Evolutionary conservation across 495 filamentous ascomycete species (phyloP).

Genomic region (Aspergillus wentii): DNA sequence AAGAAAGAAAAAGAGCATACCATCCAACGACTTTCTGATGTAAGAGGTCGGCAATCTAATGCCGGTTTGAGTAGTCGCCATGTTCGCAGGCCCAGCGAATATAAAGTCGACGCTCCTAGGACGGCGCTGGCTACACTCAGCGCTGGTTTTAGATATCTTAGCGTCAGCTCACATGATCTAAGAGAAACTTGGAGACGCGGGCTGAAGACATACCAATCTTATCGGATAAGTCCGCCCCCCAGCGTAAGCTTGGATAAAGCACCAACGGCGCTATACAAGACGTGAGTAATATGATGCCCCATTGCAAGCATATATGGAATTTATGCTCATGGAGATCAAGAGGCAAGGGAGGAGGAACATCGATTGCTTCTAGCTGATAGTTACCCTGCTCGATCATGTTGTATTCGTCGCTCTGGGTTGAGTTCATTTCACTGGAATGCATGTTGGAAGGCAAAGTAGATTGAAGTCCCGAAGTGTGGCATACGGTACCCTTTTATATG

Average conservation of each 20-base stretch:
- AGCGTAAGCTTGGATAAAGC: conserved; percentile 7
- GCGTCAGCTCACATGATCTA: not conserved
- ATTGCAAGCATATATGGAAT: conserved; percentile 2
- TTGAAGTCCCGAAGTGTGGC: no score
- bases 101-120: conserved; percentile 7
- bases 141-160: conserved; percentile 3
- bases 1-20: conserved; percentile 2
- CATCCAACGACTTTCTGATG: conserved; percentile 6
- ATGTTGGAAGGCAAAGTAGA: no score
- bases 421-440: no score
- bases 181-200: no score
- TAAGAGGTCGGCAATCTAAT: conserved; percentile 6
- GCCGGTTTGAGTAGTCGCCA: conserved; percentile 4
- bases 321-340: conserved; percentile 8
- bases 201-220: no score
- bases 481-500: no score
- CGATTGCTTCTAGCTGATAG: conserved; percentile 1
- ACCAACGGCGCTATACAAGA: conserved; percentile 9
- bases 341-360: conserved; percentile 7
- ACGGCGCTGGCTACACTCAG: conserved; percentile 8
- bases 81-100: conserved; percentile 5
- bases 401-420: conserved; percentile 2
- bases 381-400: conserved; percentile 1
- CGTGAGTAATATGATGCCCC: conserved; percentile 6
- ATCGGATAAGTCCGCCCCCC: conserved; percentile 2